Base-by-base conservation (phyloP, 805 yeast genomes). In the Starmerella lactis-condensi region DNA sequence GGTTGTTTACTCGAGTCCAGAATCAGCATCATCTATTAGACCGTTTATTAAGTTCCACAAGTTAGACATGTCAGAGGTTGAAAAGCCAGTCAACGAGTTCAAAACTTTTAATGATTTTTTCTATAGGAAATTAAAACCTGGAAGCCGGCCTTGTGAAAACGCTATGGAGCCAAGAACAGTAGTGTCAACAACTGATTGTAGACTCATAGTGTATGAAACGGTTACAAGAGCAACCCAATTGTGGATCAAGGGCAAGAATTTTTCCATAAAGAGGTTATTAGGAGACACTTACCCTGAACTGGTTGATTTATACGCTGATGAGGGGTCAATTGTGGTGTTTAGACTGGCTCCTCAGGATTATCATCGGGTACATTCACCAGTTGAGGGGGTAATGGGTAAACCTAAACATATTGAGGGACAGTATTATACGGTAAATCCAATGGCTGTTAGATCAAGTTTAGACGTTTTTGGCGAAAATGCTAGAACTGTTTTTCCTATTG, bases 321-420 rank as follows among this genome's bases (percentile, higher is more conserved):
- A 58, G 11, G 75, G 81, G 25, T 58, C 82, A 3, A 52, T 83
- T 26, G 83, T 75, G 0, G 67, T 85, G 2, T 85, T 85, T 52
- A 57, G 98, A 35, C 57, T 85, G 26, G 96, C 98, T 0, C 98
- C 98, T 1, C 98, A 85, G 50, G 98, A 85, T 51, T 85, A 85
- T 48, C 98, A 85, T 49, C 59, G 98, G 27, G 83, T 85, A 53
- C 98, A 85, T 51, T 64, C 69, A 11, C 93, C 95, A 0, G 83
- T 89, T 2, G 66, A 64, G 36, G 96, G 95, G 2, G 48, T 49
- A 0, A 53, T 89, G 21, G 75, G 76, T 1, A 61, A 67, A 35
- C 72, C 85, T 11, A 60, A 60, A 28, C 64, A 60, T 41, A 75
- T 85, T 20, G 75, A 72, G 22, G 98, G 96, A 1, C 89, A 82